Evolutionary conservation across 2,329 filamentous ascomycete species (phyloP), one percentile per base, ranked within the genome.

Genomic region (Didymosphaeria variabile): DNA sequence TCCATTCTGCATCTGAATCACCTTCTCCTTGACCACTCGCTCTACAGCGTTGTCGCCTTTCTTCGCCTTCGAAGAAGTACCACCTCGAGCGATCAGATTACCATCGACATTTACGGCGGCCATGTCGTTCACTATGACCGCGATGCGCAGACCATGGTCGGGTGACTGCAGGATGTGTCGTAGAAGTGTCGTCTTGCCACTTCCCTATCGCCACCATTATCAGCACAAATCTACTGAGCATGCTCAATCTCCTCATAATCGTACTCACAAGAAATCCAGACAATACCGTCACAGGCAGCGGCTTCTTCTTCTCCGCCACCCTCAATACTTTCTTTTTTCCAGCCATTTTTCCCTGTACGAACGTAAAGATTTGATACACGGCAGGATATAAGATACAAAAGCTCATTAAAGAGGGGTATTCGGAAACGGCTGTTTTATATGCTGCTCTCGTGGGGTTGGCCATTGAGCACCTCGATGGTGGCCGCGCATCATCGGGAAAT

Each of bases 51-150:
- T 34, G 6, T 17, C 32, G n/a, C 34, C 40, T 5, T 47, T 50
- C 17, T 10, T 60, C 4, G 55, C 42, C 47, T 65, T 71, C 8
- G 15, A 54, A 5, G 49, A 59, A 83, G 61, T 60, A 23, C 49
- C 59, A 1, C 66, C 62, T 1, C 86, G 80, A 17, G 84, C 84
- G 47, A 90, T 86, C 0, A 90, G 78, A 5, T 86, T 82, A 0
- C 88, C 88, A 59, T 91, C 88, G 65, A 91, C 86, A 65, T 91
- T 91, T 54, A 90, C 67, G 2, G 72, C 67, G 0, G 74, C 80
- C 78, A 92, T 91, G 61, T 92, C 90, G 66, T 92, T 92, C 40
- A 92, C 89, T 23, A 92, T 89, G 15, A 92, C 86, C 0, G 89
- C 90, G 59, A 92, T 90, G 1, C 85, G 83, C 9, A 91, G 81